phyloP scores from a whole-genome alignment of 352 stramenopile species.

The Phytophthora ramorum region DNA sequence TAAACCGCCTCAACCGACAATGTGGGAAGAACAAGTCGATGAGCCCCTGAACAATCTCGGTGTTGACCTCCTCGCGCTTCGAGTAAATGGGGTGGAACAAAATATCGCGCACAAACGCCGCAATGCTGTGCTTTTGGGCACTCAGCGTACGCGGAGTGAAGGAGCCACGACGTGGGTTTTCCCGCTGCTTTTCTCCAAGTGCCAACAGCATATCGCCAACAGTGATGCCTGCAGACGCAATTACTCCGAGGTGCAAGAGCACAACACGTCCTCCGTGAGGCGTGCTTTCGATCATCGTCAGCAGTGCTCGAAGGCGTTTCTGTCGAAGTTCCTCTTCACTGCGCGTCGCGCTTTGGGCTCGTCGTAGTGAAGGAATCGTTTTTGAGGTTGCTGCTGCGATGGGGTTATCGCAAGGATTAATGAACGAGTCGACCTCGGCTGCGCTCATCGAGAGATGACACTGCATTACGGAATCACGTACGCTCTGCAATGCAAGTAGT shows the following conservation, averaged over 20 bases:
- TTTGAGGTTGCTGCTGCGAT: constrained; percentile 14
- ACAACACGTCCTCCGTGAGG: constrained; percentile 61
- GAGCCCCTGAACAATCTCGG: constrained; percentile 49
- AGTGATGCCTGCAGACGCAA: constrained; percentile 47
- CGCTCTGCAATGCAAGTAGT: constrained; percentile 62
- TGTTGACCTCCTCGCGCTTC: constrained; percentile 51
- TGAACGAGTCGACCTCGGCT: constrained; percentile 36
- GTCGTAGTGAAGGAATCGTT: constrained; percentile 35
- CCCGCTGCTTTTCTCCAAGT: constrained; percentile 62
- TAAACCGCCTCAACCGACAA: constrained; percentile 70
- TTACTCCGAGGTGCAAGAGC: constrained; percentile 68
- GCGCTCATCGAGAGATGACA: constrained; percentile 57
- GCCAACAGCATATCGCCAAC: constrained; percentile 62
- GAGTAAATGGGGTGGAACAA: constrained; percentile 80
- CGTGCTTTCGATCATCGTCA: constrained; percentile 60
- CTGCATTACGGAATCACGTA: constrained; percentile 72
- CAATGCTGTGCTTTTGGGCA: constrained; percentile 56
- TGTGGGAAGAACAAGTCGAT: constrained; percentile 80
- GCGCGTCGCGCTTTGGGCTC: constrained; percentile 34
- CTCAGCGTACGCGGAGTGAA: constrained; percentile 32
- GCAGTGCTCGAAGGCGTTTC: constrained; percentile 47
- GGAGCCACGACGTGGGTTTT: constrained; percentile 37
- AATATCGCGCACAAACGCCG: constrained; percentile 77
- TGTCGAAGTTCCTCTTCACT: constrained; percentile 47
- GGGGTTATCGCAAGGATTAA: constrained; percentile 9